phyloP scores from a whole-genome alignment of 1,284 basidiomycete species.

The Pseudozyma thailandica region DNA sequence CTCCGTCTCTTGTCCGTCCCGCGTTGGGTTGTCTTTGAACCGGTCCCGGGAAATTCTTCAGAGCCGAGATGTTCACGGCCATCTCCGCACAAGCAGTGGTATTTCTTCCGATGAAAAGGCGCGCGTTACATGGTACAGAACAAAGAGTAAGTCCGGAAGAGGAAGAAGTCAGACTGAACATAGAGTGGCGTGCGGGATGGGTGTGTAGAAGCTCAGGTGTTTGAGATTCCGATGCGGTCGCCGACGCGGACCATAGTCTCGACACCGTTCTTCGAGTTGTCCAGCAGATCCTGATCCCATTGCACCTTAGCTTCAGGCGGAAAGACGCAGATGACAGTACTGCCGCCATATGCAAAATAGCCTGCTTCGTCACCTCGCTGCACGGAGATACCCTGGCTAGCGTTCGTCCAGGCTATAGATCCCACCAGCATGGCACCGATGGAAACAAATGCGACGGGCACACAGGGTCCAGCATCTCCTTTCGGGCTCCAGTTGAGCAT shows the following conservation, averaged over 20 bases:
- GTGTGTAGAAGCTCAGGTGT: constrained; percentile 4
- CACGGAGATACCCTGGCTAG: constrained; percentile 80
- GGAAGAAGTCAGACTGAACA: too few species aligned
- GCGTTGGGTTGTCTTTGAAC: too few species aligned
- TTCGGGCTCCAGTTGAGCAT: constrained; percentile 50
- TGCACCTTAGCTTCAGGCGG: constrained; percentile 71
- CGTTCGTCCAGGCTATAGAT: constrained; percentile 78
- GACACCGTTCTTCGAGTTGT: constrained; percentile 74
- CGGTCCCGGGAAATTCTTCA: too few species aligned
- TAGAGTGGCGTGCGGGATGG: background rate
- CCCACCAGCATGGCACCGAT: constrained; percentile 72
- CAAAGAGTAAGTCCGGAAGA: too few species aligned
- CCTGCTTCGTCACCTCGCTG: constrained; percentile 86
- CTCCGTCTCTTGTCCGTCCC: too few species aligned
- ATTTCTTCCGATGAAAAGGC: too few species aligned
- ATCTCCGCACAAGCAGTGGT: too few species aligned
- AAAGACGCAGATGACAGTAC: constrained; percentile 52
- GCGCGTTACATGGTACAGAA: too few species aligned
- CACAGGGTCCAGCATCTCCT: constrained; percentile 8
- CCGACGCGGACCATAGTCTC: constrained; percentile 80
- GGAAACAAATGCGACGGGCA: constrained; percentile 56
- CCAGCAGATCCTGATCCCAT: constrained; percentile 91
- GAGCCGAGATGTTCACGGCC: too few species aligned
- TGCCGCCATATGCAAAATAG: constrained; percentile 70
- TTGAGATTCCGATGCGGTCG: constrained; percentile 54